These are phyloP conservation scores for Trichophyton schoenleinii DNA, from an alignment of 2,329 filamentous ascomycete genomes.

Conservation along the genomic window DNA sequence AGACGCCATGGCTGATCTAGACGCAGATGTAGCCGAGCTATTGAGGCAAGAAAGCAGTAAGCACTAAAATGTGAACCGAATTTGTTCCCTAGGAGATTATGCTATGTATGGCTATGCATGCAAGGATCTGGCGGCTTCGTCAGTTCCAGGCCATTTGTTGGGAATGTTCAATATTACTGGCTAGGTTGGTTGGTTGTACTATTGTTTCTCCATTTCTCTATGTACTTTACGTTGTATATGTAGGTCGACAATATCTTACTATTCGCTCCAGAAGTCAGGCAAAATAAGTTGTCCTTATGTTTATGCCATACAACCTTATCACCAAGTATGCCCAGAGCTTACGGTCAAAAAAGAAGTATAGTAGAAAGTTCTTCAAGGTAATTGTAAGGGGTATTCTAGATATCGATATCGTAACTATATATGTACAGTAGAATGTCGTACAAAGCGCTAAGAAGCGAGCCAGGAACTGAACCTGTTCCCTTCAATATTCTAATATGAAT, in stretches of 20 bases:
- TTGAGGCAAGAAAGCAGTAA: conserved; percentile 36
- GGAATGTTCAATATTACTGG: neutral
- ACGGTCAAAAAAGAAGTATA: neutral
- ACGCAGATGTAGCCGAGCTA: conserved; percentile 50
- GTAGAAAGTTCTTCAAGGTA: neutral
- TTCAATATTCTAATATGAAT: neutral
- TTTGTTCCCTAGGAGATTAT: neutral
- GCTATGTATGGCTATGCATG: neutral
- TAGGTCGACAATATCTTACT: neutral
- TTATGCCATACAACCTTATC: neutral
- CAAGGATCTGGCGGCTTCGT: neutral
- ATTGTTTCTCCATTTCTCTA: neutral
- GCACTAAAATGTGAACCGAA: neutral
- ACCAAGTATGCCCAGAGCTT: neutral
- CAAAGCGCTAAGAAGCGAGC: neutral
- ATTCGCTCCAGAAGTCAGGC: neutral
- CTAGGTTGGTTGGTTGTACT: neutral
- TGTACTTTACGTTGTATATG: neutral
- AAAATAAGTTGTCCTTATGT: neutral
- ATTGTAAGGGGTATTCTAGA: neutral
- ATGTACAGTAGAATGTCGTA: neutral
- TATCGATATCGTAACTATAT: conserved; percentile 1
- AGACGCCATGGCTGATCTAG: conserved; percentile 44
- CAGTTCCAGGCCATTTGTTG: neutral
- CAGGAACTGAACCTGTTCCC: neutral